Percentiles rank a stretch among this genome's conserved stretches.
These are phyloP conservation scores for Euryodendron excelsum DNA, from an alignment of 148 eudicot genomes.

Conservation along the genomic window DNA sequence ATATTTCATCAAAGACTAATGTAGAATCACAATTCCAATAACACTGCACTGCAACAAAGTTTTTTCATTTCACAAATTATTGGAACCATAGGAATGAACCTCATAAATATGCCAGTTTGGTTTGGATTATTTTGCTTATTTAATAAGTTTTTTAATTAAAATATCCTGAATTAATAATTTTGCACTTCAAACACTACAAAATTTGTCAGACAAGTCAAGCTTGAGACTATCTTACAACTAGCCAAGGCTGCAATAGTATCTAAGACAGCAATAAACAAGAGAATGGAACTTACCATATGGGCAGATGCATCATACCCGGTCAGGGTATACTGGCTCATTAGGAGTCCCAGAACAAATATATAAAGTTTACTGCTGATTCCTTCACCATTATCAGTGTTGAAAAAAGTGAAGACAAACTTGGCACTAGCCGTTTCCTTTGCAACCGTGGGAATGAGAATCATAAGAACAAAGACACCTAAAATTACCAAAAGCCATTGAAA, in stretches of 20 bases:
- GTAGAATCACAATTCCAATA: background rate
- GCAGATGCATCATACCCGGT: slow-evolving; percentile 98
- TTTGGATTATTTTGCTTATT: no score
- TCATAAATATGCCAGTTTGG: background rate
- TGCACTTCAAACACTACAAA: background rate
- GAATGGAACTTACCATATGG: slow-evolving; percentile 62
- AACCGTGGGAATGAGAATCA: slow-evolving; percentile 77
- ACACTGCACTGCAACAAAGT: background rate
- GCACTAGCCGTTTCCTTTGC: slow-evolving; percentile 78
- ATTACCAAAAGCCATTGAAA: slow-evolving; percentile 11
- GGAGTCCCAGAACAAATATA: slow-evolving; percentile 83
- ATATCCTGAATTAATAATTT: no score
- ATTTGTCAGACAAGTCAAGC: background rate
- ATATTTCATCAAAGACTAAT: background rate
- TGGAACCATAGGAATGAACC: background rate
- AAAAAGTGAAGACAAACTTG: slow-evolving; percentile 85
- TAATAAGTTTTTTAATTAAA: background rate
- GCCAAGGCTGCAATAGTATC: background rate
- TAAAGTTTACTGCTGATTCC: slow-evolving; percentile 66
- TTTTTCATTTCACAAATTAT: background rate
- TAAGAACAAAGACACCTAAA: slow-evolving; percentile 90
- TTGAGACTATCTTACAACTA: background rate
- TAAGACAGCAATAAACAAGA: slow-evolving; percentile 3
- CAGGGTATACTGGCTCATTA: slow-evolving; percentile 94
- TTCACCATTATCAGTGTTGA: slow-evolving; percentile 71